Evolutionary conservation across 768 basidiomycete genomes (phyloP), one percentile per base, ranked within the genome.

Genomic region (Collybiopsis confluens): DNA sequence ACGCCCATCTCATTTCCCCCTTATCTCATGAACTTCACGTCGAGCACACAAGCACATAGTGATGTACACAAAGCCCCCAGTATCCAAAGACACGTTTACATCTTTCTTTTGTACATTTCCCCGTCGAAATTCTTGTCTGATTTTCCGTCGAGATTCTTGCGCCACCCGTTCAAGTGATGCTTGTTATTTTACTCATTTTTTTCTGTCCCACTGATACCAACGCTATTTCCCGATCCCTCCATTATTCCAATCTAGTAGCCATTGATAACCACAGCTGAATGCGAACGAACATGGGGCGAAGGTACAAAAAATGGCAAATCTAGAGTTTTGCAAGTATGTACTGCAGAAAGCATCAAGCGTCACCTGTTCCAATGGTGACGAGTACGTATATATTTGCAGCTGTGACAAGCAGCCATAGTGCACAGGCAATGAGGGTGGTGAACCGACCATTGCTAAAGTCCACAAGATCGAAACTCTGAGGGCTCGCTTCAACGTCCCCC

Each of bases 341-440:
- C n/a, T n/a, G n/a, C n/a, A n/a, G n/a, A n/a, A n/a, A n/a, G n/a
- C n/a, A n/a, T 33, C 30, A 40, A 7, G 11, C 28, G 23, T 45
- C 23, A 30, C 79, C 78, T 61, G 77, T 58, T 4, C 66, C 78
- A 40, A 92, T 69, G 36, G 76, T 77, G 10, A 83, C 75, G 54
- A 95, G 74, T 4, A 86, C 90, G 64, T 93, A 94, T 27, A 79
- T 61, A 60, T 95, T 92, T 24, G 91, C 92, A 7, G 78, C 68
- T 7, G 86, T 65, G 21, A 93, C 73, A 4, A 91, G 58, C 10
- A 84, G 59, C 77, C 85, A 92, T 27, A 92, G 81, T 16, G 69
- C 15, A 56, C 70, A 77, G 3, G 83, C 88, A 15, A 87, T 30
- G 4, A 57, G 56, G 15, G 73, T 82, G 35, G 76, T 65, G 26